These are phyloP conservation scores for Dryadomyces quercus-mongolicae DNA, from an alignment of 2,329 filamentous ascomycete species.

Conservation along the genomic window DNA sequence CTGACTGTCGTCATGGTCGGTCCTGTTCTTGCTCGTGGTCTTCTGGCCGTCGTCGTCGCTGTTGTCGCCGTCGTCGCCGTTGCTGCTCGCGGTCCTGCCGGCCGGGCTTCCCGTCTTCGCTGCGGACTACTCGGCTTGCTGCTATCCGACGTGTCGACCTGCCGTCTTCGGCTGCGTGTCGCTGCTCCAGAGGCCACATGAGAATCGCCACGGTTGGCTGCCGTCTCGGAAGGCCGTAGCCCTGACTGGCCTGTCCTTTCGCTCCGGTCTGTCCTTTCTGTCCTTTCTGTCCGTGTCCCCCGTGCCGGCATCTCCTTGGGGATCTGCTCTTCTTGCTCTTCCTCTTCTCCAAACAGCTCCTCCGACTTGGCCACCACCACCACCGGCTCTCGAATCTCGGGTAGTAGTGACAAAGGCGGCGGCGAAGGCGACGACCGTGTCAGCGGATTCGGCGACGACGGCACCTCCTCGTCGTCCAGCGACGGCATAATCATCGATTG, in stretches of 20 bases:
- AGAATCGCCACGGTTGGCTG: constrained; percentile 30
- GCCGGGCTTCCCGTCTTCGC: constrained; percentile 5
- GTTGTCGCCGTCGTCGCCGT: background rate
- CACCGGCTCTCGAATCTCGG: background rate
- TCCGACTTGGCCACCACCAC: background rate
- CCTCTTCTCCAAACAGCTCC: background rate
- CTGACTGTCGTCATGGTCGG: too few relatives aligned
- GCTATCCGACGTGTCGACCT: background rate
- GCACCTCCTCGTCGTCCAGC: constrained; percentile 23
- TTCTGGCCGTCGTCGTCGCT: constrained; percentile 10
- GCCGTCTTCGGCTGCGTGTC: background rate
- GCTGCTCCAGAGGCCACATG: background rate
- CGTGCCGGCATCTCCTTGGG: background rate
- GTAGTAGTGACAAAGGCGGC: background rate
- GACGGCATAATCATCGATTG: constrained; percentile 25
- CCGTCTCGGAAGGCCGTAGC: constrained; percentile 37
- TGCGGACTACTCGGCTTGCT: background rate
- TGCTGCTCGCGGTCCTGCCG: constrained; percentile 10
- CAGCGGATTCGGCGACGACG: constrained; percentile 26
- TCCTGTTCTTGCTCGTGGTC: background rate
- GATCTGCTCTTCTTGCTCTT: background rate
- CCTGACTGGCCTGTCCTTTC: background rate
- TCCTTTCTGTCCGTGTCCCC: background rate
- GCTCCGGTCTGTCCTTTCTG: background rate
- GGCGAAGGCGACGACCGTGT: background rate